Percentiles rank a stretch among this genome's conserved stretches.
Evolutionary conservation across 2,329 filamentous ascomycete species (phyloP).

Genomic region (Orbilia quercus): DNA sequence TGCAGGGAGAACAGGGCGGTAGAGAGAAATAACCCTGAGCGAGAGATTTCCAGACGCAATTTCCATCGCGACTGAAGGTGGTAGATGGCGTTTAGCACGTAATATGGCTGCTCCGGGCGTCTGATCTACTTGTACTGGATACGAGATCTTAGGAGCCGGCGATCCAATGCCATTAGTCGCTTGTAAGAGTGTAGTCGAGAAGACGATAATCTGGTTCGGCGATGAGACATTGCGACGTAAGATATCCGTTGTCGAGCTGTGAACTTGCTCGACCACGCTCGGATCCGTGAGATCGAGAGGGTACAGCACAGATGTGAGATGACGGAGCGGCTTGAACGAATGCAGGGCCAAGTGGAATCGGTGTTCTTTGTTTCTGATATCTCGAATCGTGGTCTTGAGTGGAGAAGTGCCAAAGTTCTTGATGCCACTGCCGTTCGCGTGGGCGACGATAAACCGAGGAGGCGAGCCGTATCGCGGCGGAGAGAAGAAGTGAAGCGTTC

Average conservation of each 20-base stretch:
- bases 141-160: slow-evolving; percentile 15
- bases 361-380: slow-evolving; percentile 51
- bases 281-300: slow-evolving; percentile 34
- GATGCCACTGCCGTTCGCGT: slow-evolving; percentile 38
- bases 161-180: slow-evolving; percentile 12
- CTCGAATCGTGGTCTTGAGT: slow-evolving; percentile 21
- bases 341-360: slow-evolving; percentile 45
- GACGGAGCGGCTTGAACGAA: slow-evolving; percentile 41
- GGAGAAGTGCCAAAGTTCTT: slow-evolving; percentile 45
- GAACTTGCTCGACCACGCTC: background rate
- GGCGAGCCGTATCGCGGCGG: slow-evolving; percentile 41
- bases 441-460: slow-evolving; percentile 38
- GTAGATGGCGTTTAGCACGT: slow-evolving; percentile 27
- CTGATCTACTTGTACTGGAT: slow-evolving; percentile 30
- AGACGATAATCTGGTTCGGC: slow-evolving; percentile 30
- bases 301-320: slow-evolving; percentile 21
- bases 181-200: slow-evolving; percentile 32
- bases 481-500: slow-evolving; percentile 28
- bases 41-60: slow-evolving; percentile 27
- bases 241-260: slow-evolving; percentile 10
- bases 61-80: background rate
- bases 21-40: slow-evolving; percentile 30
- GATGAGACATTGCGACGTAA: slow-evolving; percentile 22
- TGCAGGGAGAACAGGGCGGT: slow-evolving; percentile 26
- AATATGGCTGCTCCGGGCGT: slow-evolving; percentile 26